Conservation (phyloP, 371 early-diverging fungal species). For the Mucor circinelloides region DNA sequence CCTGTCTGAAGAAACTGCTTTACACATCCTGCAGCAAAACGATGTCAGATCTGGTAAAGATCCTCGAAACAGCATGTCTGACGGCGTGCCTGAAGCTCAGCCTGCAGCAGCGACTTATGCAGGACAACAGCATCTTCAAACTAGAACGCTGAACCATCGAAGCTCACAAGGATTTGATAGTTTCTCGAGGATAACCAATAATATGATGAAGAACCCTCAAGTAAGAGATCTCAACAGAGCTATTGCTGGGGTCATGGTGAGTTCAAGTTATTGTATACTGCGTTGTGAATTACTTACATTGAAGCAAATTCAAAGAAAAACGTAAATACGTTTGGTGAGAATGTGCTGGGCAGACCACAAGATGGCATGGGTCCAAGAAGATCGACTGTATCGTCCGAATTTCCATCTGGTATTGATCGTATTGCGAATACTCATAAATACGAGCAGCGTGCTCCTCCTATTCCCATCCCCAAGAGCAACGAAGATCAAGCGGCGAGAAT, state of each 20-base stretch:
- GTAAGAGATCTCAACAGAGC: conserved; percentile 64
- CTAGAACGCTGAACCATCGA: conserved; percentile 24
- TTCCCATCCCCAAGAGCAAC: not conserved
- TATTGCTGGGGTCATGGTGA: conserved; percentile 58
- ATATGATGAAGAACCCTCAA: conserved; percentile 67
- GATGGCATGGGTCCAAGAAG: conserved; percentile 22
- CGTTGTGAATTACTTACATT: not conserved
- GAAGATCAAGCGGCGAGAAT: not conserved
- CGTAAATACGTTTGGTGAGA: conserved; percentile 47
- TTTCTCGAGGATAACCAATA: conserved; percentile 41
- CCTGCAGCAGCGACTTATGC: not conserved
- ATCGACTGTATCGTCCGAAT: conserved; percentile 38
- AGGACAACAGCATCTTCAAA: not conserved
- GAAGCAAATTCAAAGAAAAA: conserved; percentile 36
- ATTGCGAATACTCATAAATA: conserved; percentile 16
- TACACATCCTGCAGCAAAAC: conserved; percentile 63
- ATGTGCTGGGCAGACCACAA: conserved; percentile 26
- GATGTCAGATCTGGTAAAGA: conserved; percentile 55
- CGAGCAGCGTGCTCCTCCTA: not conserved
- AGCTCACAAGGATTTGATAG: conserved; percentile 24
- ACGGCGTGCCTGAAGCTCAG: conserved; percentile 18
- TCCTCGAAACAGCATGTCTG: conserved; percentile 38
- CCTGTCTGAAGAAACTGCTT: conserved; percentile 52
- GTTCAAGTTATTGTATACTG: not conserved
- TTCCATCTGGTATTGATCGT: conserved; percentile 41